These are phyloP conservation scores for Tricharina praecox DNA, from an alignment of 495 filamentous ascomycete genomes.

Conservation along the genomic window DNA sequence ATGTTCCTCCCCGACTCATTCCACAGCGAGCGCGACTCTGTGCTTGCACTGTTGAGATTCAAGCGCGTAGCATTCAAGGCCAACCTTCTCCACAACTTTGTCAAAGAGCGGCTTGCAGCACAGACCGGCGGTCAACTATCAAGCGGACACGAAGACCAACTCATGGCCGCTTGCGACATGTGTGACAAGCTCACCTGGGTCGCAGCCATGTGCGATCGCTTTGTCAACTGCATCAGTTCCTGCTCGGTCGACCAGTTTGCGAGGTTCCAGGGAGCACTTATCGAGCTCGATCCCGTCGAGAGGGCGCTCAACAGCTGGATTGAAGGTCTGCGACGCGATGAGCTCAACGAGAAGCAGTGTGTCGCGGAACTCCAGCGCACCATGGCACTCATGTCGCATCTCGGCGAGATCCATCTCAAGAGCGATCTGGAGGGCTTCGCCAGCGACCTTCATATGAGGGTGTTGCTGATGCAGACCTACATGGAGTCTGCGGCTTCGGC, in stretches of 20 bases:
- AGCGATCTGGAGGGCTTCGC: slow-evolving; percentile 58
- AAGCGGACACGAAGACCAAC: slow-evolving; percentile 47
- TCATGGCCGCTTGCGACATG: slow-evolving; percentile 60
- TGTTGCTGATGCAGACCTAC: slow-evolving; percentile 57
- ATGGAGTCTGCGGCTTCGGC: slow-evolving; percentile 60
- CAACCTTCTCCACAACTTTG: slow-evolving; percentile 54
- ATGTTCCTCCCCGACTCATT: slow-evolving; percentile 83
- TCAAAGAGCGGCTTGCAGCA: slow-evolving; percentile 55
- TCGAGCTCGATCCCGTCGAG: slow-evolving; percentile 88
- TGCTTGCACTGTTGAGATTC: slow-evolving; percentile 71
- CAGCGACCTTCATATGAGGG: slow-evolving; percentile 58
- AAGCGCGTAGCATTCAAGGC: slow-evolving; percentile 82
- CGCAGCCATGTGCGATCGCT: slow-evolving; percentile 61
- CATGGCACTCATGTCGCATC: slow-evolving; percentile 69
- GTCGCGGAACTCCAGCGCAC: slow-evolving; percentile 62
- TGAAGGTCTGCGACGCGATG: slow-evolving; percentile 63
- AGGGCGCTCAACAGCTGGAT: slow-evolving; percentile 78
- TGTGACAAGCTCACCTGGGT: slow-evolving; percentile 79
- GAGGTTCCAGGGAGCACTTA: slow-evolving; percentile 55
- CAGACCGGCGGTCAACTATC: slow-evolving; percentile 36
- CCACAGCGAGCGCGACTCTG: slow-evolving; percentile 58
- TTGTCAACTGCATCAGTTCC: slow-evolving; percentile 56
- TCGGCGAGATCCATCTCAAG: slow-evolving; percentile 63
- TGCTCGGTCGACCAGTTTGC: slow-evolving; percentile 64
- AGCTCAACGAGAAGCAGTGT: slow-evolving; percentile 70